These are phyloP conservation scores for Teratosphaeria epicoccoides DNA, from an alignment of 2,329 filamentous ascomycete species.

Conservation along the genomic window DNA sequence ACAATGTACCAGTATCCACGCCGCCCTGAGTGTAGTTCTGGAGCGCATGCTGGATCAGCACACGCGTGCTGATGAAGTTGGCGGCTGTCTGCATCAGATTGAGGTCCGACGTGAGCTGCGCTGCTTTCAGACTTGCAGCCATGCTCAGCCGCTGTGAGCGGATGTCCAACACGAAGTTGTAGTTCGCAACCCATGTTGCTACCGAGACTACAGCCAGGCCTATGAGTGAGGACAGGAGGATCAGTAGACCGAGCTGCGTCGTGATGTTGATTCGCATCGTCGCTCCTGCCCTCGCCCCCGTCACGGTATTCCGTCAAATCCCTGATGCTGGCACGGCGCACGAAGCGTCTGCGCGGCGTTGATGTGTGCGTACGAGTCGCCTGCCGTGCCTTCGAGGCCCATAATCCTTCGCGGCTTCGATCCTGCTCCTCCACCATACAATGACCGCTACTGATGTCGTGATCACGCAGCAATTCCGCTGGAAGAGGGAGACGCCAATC, in stretches of 20 bases:
- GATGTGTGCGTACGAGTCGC: neutral
- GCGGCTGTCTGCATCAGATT: conserved; percentile 67
- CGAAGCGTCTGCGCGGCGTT: neutral
- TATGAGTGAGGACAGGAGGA: conserved; percentile 62
- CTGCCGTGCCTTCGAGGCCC: conserved; percentile 1
- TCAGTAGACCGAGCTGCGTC: conserved; percentile 72
- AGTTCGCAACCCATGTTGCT: conserved; percentile 56
- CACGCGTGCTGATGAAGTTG: conserved; percentile 56
- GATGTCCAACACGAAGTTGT: conserved; percentile 49
- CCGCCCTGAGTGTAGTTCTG: conserved; percentile 41
- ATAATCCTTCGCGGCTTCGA: too few relatives aligned
- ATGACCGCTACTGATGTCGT: too few relatives aligned
- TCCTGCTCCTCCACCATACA: neutral
- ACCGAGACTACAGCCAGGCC: conserved; percentile 70
- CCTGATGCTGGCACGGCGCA: neutral
- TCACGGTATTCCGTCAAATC: neutral
- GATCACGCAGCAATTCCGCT: too few relatives aligned
- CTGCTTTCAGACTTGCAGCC: conserved; percentile 77
- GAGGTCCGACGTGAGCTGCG: conserved; percentile 68
- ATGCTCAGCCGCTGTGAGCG: conserved; percentile 53
- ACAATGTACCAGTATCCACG: conserved; percentile 50
- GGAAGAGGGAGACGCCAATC: neutral
- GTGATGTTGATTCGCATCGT: conserved; percentile 76
- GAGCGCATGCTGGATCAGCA: conserved; percentile 44
- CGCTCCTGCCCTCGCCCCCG: neutral